Evolutionary conservation across 2,329 filamentous ascomycete species (phyloP).

Genomic region (Paracamarosporium sp.): DNA sequence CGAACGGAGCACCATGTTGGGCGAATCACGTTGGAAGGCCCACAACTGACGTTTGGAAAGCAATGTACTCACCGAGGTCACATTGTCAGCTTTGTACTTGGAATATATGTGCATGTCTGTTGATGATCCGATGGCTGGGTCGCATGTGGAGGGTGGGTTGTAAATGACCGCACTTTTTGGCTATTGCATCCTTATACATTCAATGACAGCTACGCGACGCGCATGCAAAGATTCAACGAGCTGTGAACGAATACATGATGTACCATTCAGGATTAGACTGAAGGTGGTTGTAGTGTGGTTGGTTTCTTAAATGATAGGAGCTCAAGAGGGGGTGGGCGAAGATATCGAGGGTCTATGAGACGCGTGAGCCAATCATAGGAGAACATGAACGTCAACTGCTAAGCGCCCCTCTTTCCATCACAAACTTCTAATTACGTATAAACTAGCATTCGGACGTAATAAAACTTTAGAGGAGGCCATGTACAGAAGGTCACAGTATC

Average conservation of each 20-base stretch:
- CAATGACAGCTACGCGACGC: background rate
- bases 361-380: background rate
- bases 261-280: too few relatives aligned
- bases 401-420: too few relatives aligned
- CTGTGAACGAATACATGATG: background rate
- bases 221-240: background rate
- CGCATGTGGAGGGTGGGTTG: too few relatives aligned
- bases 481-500: background rate
- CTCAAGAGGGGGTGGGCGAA: background rate
- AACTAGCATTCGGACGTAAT: background rate
- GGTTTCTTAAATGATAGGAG: background rate
- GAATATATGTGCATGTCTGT: background rate
- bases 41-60: background rate
- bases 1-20: constrained; percentile 11
- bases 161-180: too few relatives aligned
- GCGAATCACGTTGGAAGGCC: constrained; percentile 3
- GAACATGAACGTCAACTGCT: background rate
- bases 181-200: background rate
- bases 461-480: background rate
- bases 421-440: too few relatives aligned
- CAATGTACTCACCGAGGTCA: background rate
- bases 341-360: background rate
- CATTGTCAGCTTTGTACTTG: background rate
- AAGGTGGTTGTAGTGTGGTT: background rate
- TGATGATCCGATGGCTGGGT: background rate